A percentile compares a stretch with the other conserved stretches of the same genome.
These are phyloP conservation scores for Neoboletus brunneissimus DNA, from an alignment of 768 basidiomycete genomes.

Conservation along the genomic window DNA sequence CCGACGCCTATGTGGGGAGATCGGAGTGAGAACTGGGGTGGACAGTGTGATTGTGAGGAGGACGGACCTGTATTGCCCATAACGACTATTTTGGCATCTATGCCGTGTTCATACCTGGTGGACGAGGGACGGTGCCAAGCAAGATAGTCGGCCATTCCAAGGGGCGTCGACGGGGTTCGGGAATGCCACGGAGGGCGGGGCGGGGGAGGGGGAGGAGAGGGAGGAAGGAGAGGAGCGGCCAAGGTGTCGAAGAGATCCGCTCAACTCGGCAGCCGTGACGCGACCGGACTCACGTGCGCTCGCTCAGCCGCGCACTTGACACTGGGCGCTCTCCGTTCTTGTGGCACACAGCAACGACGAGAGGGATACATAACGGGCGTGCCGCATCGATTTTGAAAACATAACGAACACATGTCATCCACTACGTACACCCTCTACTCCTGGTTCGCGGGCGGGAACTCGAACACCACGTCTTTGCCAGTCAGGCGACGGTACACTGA, in stretches of 20 bases:
- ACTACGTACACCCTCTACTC: conserved; percentile 48
- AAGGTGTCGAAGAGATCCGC: conserved; percentile 26
- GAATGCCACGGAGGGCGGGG: conserved; percentile 49
- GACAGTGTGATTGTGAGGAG: conserved; percentile 10
- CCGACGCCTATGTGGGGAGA: conserved; percentile 63
- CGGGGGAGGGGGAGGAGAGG: conserved; percentile 37
- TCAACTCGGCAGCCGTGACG: conserved; percentile 27
- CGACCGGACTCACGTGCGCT: conserved; percentile 35
- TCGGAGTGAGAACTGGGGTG: conserved; percentile 19
- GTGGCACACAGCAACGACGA: conserved; percentile 14
- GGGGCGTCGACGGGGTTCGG: conserved; percentile 22
- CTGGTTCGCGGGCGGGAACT: conserved; percentile 78
- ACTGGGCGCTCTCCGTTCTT: conserved; percentile 19
- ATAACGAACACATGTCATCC: conserved; percentile 31
- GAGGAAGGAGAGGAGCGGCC: conserved; percentile 27
- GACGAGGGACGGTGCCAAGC: conserved; percentile 63
- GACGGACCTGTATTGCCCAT: conserved; percentile 75
- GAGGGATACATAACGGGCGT: conserved; percentile 33
- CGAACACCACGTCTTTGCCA: conserved; percentile 95
- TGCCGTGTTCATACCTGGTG: conserved; percentile 74
- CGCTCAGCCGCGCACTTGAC: not conserved
- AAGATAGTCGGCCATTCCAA: conserved; percentile 55
- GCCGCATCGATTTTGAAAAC: conserved; percentile 37
- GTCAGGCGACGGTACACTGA: conserved; percentile 94
- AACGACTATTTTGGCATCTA: conserved; percentile 94